Evolutionary conservation across 768 basidiomycete species (phyloP).

Genomic region (Ramaria rubella): DNA sequence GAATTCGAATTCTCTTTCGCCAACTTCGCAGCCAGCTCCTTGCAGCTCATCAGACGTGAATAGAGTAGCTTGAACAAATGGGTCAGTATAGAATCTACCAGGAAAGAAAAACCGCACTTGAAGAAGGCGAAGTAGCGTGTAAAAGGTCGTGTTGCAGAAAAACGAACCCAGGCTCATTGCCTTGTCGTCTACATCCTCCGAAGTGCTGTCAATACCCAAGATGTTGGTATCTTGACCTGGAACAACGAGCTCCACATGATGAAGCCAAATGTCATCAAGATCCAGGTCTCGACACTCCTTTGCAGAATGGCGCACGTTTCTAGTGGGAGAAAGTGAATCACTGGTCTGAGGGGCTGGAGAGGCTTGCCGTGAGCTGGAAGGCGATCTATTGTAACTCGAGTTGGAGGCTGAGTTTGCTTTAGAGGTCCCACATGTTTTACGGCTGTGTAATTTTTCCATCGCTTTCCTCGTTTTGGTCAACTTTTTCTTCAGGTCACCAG

Average conservation of each 20-base stretch:
- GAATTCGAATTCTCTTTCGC: constrained; percentile 57
- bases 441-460: constrained; percentile 34
- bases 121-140: constrained; percentile 78
- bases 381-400: background rate
- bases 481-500: constrained; percentile 72
- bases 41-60: constrained; percentile 79
- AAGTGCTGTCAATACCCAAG: background rate
- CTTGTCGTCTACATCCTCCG: background rate
- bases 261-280: constrained; percentile 7
- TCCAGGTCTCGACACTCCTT: background rate
- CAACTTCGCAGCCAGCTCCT: constrained; percentile 67
- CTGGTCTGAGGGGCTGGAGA: constrained; percentile 21
- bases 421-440: background rate
- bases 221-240: background rate
- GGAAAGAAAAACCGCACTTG: constrained; percentile 51
- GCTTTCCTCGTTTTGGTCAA: constrained; percentile 58
- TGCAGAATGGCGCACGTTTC: too few relatives aligned
- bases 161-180: constrained; percentile 33
- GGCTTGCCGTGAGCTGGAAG: constrained; percentile 24
- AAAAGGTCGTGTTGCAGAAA: constrained; percentile 90
- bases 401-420: background rate
- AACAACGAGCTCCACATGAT: constrained; percentile 1
- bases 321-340: background rate
- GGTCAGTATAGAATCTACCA: constrained; percentile 13
- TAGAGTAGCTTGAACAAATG: constrained; percentile 63